phyloP scores from a whole-genome alignment of 768 basidiomycete species.

The Asterophora lycoperdoides region DNA sequence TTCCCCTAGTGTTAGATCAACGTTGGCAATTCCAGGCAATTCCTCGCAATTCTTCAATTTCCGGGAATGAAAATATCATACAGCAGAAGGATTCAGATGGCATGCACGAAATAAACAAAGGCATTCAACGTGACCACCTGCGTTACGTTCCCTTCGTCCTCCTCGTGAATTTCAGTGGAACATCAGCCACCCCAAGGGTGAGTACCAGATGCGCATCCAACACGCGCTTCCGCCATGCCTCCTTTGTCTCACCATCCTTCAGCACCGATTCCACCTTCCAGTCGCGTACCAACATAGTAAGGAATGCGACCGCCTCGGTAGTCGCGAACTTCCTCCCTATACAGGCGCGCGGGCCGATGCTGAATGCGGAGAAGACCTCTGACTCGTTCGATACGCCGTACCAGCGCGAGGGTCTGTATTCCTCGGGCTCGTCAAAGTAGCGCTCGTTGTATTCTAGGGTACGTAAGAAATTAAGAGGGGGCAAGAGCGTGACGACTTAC shows the following conservation, averaged over 20 bases:
- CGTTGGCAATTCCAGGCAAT: too few relatives aligned
- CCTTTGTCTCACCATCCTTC: constrained; percentile 33
- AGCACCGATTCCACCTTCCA: constrained; percentile 49
- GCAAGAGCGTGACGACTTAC: constrained; percentile 28
- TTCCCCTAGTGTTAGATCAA: too few relatives aligned
- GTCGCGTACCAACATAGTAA: constrained; percentile 47
- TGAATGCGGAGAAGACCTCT: constrained; percentile 44
- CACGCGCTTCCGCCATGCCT: constrained; percentile 34
- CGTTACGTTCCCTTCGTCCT: constrained; percentile 13
- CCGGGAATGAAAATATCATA: too few relatives aligned
- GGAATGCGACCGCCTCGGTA: constrained; percentile 48
- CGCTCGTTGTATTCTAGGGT: constrained; percentile 44
- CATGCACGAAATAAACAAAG: too few relatives aligned
- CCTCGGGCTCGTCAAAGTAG: constrained; percentile 45
- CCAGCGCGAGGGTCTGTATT: constrained; percentile 50
- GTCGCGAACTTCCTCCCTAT: constrained; percentile 54
- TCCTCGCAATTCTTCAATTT: too few relatives aligned
- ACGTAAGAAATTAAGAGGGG: background rate
- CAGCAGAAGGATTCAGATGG: too few relatives aligned
- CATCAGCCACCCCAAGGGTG: constrained; percentile 31
- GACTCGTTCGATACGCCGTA: constrained; percentile 38
- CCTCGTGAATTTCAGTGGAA: constrained; percentile 30
- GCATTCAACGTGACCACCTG: too few relatives aligned
- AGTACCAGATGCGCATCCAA: constrained; percentile 33
- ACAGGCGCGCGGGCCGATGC: constrained; percentile 50